phyloP scores from a whole-genome alignment of 2,329 filamentous ascomycete genomes.

The Aspergillus nomiae region DNA sequence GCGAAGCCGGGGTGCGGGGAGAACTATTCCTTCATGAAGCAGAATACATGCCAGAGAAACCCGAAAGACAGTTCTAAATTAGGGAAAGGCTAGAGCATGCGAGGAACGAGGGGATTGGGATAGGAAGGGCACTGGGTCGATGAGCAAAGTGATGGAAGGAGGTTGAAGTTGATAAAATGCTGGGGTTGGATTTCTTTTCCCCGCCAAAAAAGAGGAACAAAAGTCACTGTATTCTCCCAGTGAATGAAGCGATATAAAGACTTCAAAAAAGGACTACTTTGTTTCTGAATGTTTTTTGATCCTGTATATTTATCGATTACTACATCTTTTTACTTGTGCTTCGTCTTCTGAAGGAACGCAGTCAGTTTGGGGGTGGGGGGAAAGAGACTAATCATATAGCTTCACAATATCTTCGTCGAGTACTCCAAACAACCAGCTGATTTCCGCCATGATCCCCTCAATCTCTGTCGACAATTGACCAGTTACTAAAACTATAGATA shows the following conservation, averaged over 20 bases:
- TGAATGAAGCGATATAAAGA: not conserved
- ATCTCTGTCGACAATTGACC: constrained; percentile 61
- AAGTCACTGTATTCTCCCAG: not conserved
- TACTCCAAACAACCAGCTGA: constrained; percentile 63
- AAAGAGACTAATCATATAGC: constrained; percentile 40
- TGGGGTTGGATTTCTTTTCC: constrained; percentile 21
- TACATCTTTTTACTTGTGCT: not conserved
- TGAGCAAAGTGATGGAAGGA: constrained; percentile 30
- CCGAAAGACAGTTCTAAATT: constrained; percentile 14
- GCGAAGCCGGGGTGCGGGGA: constrained; percentile 40
- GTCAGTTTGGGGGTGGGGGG: not conserved
- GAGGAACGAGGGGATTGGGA: constrained; percentile 26
- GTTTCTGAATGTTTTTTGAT: not conserved
- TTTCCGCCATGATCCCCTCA: constrained; percentile 54
- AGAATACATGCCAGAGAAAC: constrained; percentile 20
- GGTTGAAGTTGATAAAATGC: constrained; percentile 27
- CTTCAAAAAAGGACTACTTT: not conserved
- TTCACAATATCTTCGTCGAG: constrained; percentile 63
- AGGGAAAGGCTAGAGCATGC: constrained; percentile 10
- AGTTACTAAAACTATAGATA: constrained; percentile 59
- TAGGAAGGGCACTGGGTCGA: constrained; percentile 25
- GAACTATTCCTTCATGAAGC: constrained; percentile 44
- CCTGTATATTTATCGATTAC: not conserved
- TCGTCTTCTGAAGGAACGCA: not conserved
- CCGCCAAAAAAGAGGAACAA: constrained; percentile 23